Evolutionary conservation across 305 asterid genomes (phyloP), one percentile per base, ranked within the genome.

Genomic region (Monarda citriodora): DNA sequence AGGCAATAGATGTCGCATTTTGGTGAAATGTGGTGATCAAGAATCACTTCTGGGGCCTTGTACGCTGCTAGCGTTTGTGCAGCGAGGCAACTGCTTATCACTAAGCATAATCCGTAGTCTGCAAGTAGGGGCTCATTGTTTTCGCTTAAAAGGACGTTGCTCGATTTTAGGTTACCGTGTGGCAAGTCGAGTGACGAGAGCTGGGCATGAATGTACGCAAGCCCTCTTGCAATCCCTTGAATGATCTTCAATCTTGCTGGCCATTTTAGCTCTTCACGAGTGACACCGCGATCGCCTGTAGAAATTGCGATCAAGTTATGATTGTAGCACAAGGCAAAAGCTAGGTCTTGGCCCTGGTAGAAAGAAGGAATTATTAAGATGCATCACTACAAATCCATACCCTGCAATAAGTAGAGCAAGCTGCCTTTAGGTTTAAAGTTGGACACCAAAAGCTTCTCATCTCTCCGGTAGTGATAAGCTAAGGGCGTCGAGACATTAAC

Each of bases 81-180:
- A 11, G 88, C 91, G 42, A 77, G 79, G 16, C 49, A 57, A 56
- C 63, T 52, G 52, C 41, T 78, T 56, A 83, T 71, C 69, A 89
- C 65, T 53, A 77, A 53, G 59, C 55, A 60, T 42, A 70, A 72
- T 13, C 96, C 96, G 14, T 73, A 89, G 72, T 88, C 96, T 4
- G 78, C 25, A 13, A 93, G 84, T 8, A 82, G 5, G 0, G 98
- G 88, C 76, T 85, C 95, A 21, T 75, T 66, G 11, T 77, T 74
- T 13, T 62, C 49, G 31, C 63, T 63, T 42, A 89, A 60, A 14
- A 93, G 84, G 31, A 92, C 77, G 31, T 89, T 92, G 84, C 88
- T 81, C 8, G 96, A 92, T 72, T 83, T 85, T 48, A 92, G 86
- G 73, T 92, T 74, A 0, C 96, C 97, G 3, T 87, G 98, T 10